These are phyloP conservation scores for Pythium utonaiense DNA, from an alignment of 352 stramenopile species.

Conservation along the genomic window DNA sequence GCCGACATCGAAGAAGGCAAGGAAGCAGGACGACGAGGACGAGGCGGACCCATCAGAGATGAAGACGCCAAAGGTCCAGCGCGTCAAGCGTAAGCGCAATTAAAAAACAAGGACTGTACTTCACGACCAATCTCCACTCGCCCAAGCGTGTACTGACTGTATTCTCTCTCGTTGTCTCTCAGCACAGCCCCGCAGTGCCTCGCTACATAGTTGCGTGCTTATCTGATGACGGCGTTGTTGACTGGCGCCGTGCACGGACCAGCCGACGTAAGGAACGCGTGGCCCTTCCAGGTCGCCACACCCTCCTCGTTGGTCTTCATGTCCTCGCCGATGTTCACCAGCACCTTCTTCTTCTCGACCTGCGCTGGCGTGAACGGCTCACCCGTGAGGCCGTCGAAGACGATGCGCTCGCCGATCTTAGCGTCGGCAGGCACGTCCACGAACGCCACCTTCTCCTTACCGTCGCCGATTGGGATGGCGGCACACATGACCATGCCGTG, in stretches of 20 bases:
- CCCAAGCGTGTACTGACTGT: no score
- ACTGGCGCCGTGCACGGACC: conserved; percentile 73
- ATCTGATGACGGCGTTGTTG: conserved; percentile 75
- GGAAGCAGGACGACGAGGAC: conserved; percentile 31
- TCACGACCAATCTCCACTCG: no score
- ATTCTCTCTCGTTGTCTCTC: no score
- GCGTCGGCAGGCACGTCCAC: conserved; percentile 77
- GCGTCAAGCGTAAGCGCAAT: conserved; percentile 28
- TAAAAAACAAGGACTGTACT: no score
- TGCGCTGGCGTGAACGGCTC: conserved; percentile 78
- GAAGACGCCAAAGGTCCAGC: conserved; percentile 17
- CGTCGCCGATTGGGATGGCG: conserved; percentile 53
- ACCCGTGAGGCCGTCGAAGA: conserved; percentile 61
- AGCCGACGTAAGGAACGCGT: conserved; percentile 70
- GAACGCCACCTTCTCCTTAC: conserved; percentile 81
- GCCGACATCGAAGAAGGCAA: conserved; percentile 11
- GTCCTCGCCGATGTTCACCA: conserved; percentile 69
- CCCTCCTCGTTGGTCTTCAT: conserved; percentile 79
- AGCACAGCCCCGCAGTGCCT: no score
- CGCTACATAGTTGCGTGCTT: no score
- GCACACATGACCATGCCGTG: conserved; percentile 92
- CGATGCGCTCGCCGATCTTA: conserved; percentile 69
- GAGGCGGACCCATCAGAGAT: conserved; percentile 21
- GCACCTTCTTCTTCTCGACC: conserved; percentile 89
- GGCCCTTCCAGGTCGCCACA: conserved; percentile 81